phyloP scores from a whole-genome alignment of 371 early-diverging fungal genomes.

The Homolaphlyctis polyrhiza region DNA sequence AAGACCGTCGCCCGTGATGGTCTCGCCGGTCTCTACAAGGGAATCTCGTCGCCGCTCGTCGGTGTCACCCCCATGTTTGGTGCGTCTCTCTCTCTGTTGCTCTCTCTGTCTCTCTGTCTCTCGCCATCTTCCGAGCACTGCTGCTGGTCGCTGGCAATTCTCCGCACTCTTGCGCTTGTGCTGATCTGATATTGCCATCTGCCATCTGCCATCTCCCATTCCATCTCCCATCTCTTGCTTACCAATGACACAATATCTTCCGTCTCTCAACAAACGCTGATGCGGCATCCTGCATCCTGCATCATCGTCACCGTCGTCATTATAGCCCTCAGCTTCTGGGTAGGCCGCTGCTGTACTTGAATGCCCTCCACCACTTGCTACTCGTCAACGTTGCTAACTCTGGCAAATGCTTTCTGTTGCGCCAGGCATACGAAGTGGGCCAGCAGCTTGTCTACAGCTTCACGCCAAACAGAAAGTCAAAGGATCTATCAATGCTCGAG shows the following conservation, averaged over 20 bases:
- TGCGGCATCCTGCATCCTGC: no score
- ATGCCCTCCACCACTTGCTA: constrained; percentile 5
- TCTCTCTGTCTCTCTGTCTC: no score
- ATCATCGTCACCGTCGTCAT: no score
- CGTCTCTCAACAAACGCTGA: no score
- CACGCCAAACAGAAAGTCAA: constrained; percentile 55
- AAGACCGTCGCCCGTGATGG: constrained; percentile 26
- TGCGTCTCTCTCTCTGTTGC: no score
- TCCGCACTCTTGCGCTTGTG: no score
- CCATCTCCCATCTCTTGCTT: no score
- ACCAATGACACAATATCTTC: no score
- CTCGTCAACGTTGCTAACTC: constrained; percentile 1
- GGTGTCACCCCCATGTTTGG: constrained; percentile 37
- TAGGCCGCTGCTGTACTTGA: constrained; percentile 15
- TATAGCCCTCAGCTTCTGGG: constrained; percentile 21
- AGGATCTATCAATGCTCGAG: constrained; percentile 66
- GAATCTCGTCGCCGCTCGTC: constrained; percentile 43
- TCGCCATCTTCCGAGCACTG: no score
- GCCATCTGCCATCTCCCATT: no score
- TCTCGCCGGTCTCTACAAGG: constrained; percentile 28
- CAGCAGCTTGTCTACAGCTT: constrained; percentile 57
- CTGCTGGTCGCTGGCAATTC: no score
- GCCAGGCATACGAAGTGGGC: constrained; percentile 66
- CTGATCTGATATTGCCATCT: no score
- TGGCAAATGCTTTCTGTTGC: neutral